These are phyloP conservation scores for Microcos paniculata DNA, from an alignment of 345 rosid species.

Conservation along the genomic window DNA sequence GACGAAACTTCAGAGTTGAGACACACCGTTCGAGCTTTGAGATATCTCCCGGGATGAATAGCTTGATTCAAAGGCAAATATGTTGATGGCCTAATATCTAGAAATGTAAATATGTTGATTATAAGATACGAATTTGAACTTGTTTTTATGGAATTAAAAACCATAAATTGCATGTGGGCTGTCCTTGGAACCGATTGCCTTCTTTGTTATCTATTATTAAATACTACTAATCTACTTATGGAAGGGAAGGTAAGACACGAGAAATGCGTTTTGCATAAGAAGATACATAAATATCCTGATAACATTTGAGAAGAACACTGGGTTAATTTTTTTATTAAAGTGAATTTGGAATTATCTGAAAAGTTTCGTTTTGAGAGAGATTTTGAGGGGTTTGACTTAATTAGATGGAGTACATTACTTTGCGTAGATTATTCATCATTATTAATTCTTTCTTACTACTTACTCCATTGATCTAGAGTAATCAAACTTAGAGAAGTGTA, in stretches of 20 bases:
- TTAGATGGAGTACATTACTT: too few relatives aligned
- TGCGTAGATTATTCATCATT: not conserved
- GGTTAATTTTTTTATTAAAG: not conserved
- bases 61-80: not conserved
- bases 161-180: not conserved
- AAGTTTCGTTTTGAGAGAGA: not conserved
- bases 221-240: not conserved
- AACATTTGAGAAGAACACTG: not conserved
- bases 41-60: not conserved
- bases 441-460: not conserved
- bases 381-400: not conserved
- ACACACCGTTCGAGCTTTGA: not conserved
- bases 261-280: not conserved
- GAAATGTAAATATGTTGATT: not conserved
- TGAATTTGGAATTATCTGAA: not conserved
- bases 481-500: not conserved
- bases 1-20: not conserved
- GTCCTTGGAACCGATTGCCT: not conserved
- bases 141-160: not conserved
- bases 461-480: not conserved
- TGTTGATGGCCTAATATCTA: not conserved
- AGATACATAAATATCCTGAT: not conserved
- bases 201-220: not conserved
- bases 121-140: not conserved
- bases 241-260: not conserved